Conservation (phyloP, 2,329 filamentous ascomycete genomes). For the Cytospora leucostoma region DNA sequence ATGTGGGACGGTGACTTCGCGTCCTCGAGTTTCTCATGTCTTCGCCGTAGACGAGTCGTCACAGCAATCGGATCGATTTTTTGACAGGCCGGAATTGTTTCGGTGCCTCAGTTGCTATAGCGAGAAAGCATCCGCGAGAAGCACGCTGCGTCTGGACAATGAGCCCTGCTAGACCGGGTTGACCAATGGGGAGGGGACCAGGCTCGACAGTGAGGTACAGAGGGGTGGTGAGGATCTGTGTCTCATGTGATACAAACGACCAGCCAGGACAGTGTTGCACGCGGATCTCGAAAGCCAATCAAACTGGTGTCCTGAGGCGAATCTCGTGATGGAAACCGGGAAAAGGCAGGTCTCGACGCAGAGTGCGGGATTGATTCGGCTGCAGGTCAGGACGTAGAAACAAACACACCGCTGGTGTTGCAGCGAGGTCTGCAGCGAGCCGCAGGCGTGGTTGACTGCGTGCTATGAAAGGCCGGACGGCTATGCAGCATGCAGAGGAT, state of each 20-base stretch:
- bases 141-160: neutral
- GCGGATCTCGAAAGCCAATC: constrained; percentile 18
- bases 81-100: constrained; percentile 30
- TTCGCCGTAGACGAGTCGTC: constrained; percentile 11
- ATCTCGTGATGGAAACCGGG: constrained; percentile 19
- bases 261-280: neutral
- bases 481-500: neutral
- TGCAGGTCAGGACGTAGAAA: neutral
- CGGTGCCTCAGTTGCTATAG: constrained; percentile 24
- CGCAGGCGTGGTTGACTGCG: neutral
- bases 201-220: neutral
- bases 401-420: neutral
- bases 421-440: neutral
- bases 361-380: neutral
- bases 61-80: constrained; percentile 30
- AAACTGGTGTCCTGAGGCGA: constrained; percentile 5
- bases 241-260: constrained; percentile 16
- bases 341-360: constrained; percentile 14
- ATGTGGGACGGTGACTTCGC: constrained; percentile 47
- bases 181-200: neutral
- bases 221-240: constrained; percentile 1
- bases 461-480: neutral
- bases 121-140: constrained; percentile 10
- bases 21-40: constrained; percentile 52
- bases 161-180: neutral